Evolutionary conservation across 179 eudicot species (phyloP).

Genomic region (Pouteria campechiana): DNA sequence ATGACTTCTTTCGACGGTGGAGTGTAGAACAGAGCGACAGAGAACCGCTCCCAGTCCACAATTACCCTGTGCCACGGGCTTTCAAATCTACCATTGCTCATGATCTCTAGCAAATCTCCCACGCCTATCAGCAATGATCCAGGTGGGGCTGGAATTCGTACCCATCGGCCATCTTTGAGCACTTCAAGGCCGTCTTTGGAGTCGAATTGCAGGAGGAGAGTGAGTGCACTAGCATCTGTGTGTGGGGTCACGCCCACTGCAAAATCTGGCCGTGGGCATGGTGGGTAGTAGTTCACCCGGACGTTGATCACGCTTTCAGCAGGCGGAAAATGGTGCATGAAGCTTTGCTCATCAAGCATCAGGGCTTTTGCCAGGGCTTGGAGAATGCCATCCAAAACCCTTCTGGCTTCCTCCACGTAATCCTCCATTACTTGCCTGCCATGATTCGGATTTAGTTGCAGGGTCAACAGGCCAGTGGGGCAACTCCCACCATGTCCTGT

Average conservation of each 20-base stretch:
- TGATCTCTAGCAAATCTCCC: slow-evolving; percentile 66
- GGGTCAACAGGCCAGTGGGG: too few species aligned
- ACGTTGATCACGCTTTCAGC: slow-evolving; percentile 12
- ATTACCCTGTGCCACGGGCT: slow-evolving; percentile 54
- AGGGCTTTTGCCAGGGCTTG: slow-evolving; percentile 35
- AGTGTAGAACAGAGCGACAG: slow-evolving; percentile 40
- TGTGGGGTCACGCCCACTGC: slow-evolving; percentile 49
- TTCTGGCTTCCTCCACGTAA: slow-evolving; percentile 14
- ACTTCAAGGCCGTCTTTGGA: slow-evolving; percentile 56
- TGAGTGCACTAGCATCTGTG: slow-evolving; percentile 45
- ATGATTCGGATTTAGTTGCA: neutral
- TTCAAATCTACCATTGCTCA: slow-evolving; percentile 54
- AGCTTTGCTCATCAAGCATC: slow-evolving; percentile 34
- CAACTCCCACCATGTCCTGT: too few species aligned
- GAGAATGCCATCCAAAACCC: slow-evolving; percentile 24
- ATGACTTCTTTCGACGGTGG: slow-evolving; percentile 19
- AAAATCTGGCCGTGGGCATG: slow-evolving; percentile 27
- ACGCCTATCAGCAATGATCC: slow-evolving; percentile 42
- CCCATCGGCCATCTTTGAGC: slow-evolving; percentile 51
- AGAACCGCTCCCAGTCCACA: slow-evolving; percentile 33
- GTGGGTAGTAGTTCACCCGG: slow-evolving; percentile 48
- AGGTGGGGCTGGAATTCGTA: slow-evolving; percentile 40
- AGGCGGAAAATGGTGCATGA: slow-evolving; percentile 26
- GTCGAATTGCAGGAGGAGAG: slow-evolving; percentile 44
- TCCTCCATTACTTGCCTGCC: slow-evolving; percentile 31